phyloP scores from a whole-genome alignment of 2,329 filamentous ascomycete genomes.

The Stemphylium beticola region DNA sequence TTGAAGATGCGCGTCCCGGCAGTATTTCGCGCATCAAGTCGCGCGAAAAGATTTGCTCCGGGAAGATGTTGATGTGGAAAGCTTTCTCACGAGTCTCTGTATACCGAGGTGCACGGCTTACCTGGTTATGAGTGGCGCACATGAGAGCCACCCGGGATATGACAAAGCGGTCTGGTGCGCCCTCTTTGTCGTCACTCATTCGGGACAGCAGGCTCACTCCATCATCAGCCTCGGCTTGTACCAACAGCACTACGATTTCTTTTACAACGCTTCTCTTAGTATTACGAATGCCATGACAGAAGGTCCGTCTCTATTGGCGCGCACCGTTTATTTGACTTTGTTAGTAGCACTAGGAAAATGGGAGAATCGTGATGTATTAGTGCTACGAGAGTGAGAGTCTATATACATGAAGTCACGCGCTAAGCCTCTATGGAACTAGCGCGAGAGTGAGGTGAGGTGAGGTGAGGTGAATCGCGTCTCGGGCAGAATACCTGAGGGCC shows the following conservation, averaged over 20 bases:
- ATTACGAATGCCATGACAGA: conserved; percentile 7
- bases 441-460: no score
- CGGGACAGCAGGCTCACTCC: background rate
- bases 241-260: background rate
- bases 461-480: no score
- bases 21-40: background rate
- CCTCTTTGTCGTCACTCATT: background rate
- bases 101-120: background rate
- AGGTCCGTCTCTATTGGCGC: background rate
- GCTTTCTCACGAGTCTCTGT: no score
- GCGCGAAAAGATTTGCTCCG: no score
- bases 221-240: background rate
- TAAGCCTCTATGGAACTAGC: no score
- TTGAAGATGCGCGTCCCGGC: no score
- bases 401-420: no score
- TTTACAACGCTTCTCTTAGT: background rate
- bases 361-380: no score
- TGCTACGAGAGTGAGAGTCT: no score
- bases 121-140: background rate
- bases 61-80: no score
- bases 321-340: background rate
- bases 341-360: no score
- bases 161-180: background rate
- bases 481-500: no score
- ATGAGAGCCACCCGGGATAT: background rate